phyloP scores from a whole-genome alignment of 176 grass and related monocot genomes.

The Alloteropsis semialata region DNA sequence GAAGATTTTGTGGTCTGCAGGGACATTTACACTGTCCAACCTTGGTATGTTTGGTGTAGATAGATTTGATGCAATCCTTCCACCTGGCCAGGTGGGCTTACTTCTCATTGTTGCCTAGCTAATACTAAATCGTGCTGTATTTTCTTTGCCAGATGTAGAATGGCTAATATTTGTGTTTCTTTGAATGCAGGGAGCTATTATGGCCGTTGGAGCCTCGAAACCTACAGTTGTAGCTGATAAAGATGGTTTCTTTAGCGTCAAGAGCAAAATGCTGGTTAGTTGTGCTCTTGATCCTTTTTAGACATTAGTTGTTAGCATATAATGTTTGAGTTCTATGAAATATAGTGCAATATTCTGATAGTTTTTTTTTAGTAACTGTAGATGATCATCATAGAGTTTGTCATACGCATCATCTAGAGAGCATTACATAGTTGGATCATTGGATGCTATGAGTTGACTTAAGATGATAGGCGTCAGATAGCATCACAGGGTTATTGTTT shows the following conservation, averaged over 20 bases:
- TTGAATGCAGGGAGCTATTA: constrained; percentile 77
- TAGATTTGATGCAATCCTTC: constrained; percentile 98
- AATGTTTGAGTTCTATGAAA: not conserved
- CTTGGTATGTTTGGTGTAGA: constrained; percentile 99
- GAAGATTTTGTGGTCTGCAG: constrained; percentile 41
- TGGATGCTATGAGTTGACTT: not conserved
- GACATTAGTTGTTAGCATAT: not conserved
- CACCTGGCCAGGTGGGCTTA: constrained; percentile 82
- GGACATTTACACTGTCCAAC: constrained; percentile 96
- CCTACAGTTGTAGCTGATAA: constrained; percentile 65
- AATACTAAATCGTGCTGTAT: not conserved
- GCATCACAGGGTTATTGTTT: not conserved
- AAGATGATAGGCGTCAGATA: not conserved
- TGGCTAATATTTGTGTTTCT: constrained; percentile 22
- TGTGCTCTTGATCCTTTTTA: not conserved
- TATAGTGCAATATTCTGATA: not conserved
- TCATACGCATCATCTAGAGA: not conserved
- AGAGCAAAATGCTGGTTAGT: constrained; percentile 96
- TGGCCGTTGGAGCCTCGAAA: constrained; percentile 97
- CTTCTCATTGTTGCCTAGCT: not conserved
- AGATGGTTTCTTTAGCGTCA: constrained; percentile 92
- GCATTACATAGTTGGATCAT: not conserved
- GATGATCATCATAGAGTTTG: not conserved
- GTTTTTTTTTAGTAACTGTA: not conserved
- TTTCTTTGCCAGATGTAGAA: not conserved